Evolutionary conservation across 2,329 filamentous ascomycete genomes (phyloP), one percentile per base, ranked within the genome.

Genomic region (Phialocephala subalpina): DNA sequence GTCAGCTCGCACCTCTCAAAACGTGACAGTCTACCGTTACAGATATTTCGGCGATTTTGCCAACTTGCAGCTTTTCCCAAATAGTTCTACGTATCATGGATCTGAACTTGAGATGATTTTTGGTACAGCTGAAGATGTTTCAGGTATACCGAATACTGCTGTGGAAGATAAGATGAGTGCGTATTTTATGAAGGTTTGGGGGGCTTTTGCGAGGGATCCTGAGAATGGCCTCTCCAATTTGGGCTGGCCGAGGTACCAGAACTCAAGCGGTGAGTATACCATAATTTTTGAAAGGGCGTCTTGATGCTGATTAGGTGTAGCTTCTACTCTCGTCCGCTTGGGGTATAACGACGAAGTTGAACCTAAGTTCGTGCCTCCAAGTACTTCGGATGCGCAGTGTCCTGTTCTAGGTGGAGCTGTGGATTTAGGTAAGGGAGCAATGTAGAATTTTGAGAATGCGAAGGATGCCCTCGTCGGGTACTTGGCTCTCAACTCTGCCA

Each of bases 151-250:
- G 3, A 66, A 70, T 40, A 59, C 47, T 14, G 36, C 42, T 0
- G 47, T 58, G 3, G 65, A 70, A 62, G 57, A 59, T 49, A 9
- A n/a, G 18, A 55, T 67, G 9, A 73, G 68, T 36, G 64, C 49
- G 11, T 68, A 72, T 61, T 72, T 75, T 35, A 69, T 76, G 63
- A 67, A 71, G 27, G 76, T 77, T 14, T 78, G 74, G 74, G 73
- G 70, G 8, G 65, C 74, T 5, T 79, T 79, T 72, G 77, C 75
- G 5, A 70, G 68, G 38, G 71, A 78, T 68, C 76, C 78, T 16
- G 52, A 42, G 33, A 63, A 70, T 47, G 77, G 77, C 0, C 63
- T 80, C 33, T 58, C n/a, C 14, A 9, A 64, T 16, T 25, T 47
- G 18, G 68, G 68, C 9, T 72, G 70, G 70, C 70, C 68, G 2